These are phyloP conservation scores for Strobilomyces echinocephalus DNA, from an alignment of 768 basidiomycete genomes.

Conservation along the genomic window DNA sequence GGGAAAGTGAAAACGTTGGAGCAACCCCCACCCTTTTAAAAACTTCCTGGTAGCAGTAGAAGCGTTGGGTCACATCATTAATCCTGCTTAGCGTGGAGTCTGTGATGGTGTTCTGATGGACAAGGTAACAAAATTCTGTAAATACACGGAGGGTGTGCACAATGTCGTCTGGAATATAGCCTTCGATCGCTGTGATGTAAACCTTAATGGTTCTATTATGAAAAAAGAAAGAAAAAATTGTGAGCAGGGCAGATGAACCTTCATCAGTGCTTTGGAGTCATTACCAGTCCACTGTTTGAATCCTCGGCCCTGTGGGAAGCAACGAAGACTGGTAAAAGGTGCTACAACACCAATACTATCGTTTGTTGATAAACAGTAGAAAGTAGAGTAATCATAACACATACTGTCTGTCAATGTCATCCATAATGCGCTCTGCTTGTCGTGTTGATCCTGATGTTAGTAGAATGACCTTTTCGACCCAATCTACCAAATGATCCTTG, in stretches of 20 bases:
- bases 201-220: not conserved
- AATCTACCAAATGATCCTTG: not conserved
- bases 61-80: not conserved
- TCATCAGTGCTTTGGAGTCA: not conserved
- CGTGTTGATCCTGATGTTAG: not conserved
- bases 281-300: not conserved
- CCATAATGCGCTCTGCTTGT: not conserved
- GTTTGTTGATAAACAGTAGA: not conserved
- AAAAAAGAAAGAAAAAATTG: not conserved
- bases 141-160: not conserved
- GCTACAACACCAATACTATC: not conserved
- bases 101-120: too few relatives aligned
- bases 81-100: too few relatives aligned
- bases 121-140: too few relatives aligned
- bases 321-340: not conserved
- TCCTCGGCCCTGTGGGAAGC: not conserved
- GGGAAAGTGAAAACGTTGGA: not conserved
- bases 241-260: not conserved
- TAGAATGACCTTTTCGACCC: not conserved
- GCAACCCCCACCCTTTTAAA: not conserved
- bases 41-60: not conserved
- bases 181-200: not conserved
- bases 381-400: not conserved
- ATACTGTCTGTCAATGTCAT: not conserved
- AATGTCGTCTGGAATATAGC: not conserved